These are phyloP conservation scores for Aschersonia sp. DNA, from an alignment of 2,329 filamentous ascomycete species.

Conservation along the genomic window DNA sequence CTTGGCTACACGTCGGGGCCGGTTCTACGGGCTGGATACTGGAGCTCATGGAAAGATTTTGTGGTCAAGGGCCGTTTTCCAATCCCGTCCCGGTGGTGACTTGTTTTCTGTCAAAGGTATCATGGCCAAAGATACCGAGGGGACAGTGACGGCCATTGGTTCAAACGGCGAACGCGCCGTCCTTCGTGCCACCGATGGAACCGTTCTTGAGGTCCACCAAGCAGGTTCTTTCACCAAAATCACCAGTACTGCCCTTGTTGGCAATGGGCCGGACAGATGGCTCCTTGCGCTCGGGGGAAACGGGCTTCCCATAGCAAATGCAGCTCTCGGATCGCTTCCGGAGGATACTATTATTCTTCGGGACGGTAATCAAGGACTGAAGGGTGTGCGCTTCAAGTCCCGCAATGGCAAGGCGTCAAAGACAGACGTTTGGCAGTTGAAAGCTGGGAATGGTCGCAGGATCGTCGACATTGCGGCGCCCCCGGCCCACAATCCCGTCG, in stretches of 20 bases:
- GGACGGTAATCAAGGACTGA: slow-evolving; percentile 31
- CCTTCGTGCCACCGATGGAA: slow-evolving; percentile 39
- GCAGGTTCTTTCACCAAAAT: slow-evolving; percentile 1
- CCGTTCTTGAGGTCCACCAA: slow-evolving; percentile 13
- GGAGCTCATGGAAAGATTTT: slow-evolving; percentile 58
- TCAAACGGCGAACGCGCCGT: slow-evolving; percentile 47
- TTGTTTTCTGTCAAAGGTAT: slow-evolving; percentile 55
- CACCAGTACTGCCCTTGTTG: slow-evolving; percentile 33
- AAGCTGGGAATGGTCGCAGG: slow-evolving; percentile 48
- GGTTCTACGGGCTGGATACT: slow-evolving; percentile 66
- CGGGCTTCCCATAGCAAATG: slow-evolving; percentile 28
- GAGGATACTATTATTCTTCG: slow-evolving; percentile 41
- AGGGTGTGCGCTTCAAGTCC: slow-evolving; percentile 37
- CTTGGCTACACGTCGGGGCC: slow-evolving; percentile 64
- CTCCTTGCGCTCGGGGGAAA: slow-evolving; percentile 37
- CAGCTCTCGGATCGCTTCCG: slow-evolving; percentile 30
- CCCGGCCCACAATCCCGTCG: slow-evolving; percentile 69
- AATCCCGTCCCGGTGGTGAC: slow-evolving; percentile 35
- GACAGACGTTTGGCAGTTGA: slow-evolving; percentile 57
- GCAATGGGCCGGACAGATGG: slow-evolving; percentile 35
- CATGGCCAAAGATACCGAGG: slow-evolving; percentile 40
- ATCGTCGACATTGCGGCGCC: slow-evolving; percentile 55
- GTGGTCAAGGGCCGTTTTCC: slow-evolving; percentile 57
- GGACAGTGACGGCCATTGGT: slow-evolving; percentile 42
- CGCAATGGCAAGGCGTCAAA: slow-evolving; percentile 25